A percentile compares a stretch with the other conserved stretches of the same genome.
Conservation (phyloP, 352 stramenopile species). For the Globisporangium orthogonon region DNA sequence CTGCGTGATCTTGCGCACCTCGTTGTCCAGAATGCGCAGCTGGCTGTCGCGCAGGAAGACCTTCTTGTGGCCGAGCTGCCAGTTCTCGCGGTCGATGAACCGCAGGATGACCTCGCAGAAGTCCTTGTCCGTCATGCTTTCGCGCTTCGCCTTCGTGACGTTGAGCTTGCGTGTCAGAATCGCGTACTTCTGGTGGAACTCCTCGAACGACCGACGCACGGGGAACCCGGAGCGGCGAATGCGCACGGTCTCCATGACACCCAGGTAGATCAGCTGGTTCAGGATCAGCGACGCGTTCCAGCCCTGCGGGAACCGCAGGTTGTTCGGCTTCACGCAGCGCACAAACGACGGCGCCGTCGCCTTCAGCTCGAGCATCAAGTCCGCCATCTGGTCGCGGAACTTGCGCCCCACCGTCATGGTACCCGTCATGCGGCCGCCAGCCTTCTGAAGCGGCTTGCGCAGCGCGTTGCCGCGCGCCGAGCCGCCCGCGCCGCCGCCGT, state of each 20-base stretch:
- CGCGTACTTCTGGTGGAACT: slow-evolving; percentile 87
- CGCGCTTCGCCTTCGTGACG: slow-evolving; percentile 45
- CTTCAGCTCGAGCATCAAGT: slow-evolving; percentile 82
- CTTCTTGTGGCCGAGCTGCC: slow-evolving; percentile 86
- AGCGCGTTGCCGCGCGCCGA: slow-evolving; percentile 31
- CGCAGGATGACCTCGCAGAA: slow-evolving; percentile 81
- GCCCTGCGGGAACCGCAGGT: slow-evolving; percentile 76
- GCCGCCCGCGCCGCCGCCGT: slow-evolving; percentile 13
- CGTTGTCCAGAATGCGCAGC: slow-evolving; percentile 76
- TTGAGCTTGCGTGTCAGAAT: slow-evolving; percentile 69
- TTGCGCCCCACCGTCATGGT: slow-evolving; percentile 88
- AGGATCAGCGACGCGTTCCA: slow-evolving; percentile 86
- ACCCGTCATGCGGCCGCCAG: slow-evolving; percentile 85
- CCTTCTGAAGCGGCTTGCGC: slow-evolving; percentile 63
- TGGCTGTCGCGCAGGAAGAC: slow-evolving; percentile 85
- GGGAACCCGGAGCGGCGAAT: slow-evolving; percentile 86
- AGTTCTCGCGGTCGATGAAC: slow-evolving; percentile 78
- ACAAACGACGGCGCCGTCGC: slow-evolving; percentile 86
- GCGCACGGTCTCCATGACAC: slow-evolving; percentile 88
- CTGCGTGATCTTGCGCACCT: slow-evolving; percentile 82
- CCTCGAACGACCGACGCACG: slow-evolving; percentile 77
- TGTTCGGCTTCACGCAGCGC: slow-evolving; percentile 91
- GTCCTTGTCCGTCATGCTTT: slow-evolving; percentile 60
- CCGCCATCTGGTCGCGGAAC: slow-evolving; percentile 88
- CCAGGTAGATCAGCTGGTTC: slow-evolving; percentile 87